These are phyloP conservation scores for Trypanosoma vivax DNA, from an alignment of 208 protist genomes.

Conservation along the genomic window DNA sequence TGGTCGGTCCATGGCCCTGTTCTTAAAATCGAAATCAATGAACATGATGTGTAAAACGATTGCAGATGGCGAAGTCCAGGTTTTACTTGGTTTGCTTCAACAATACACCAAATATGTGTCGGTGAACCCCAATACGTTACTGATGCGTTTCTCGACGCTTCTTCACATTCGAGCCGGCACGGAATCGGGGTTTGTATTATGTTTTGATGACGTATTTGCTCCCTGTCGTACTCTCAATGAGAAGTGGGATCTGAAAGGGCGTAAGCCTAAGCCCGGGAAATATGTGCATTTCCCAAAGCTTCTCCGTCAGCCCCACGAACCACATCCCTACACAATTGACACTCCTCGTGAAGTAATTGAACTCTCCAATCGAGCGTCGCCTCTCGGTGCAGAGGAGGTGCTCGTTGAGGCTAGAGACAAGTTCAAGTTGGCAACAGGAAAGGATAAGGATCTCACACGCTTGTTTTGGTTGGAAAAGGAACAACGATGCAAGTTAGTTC, in stretches of 20 bases:
- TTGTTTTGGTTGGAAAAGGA: conserved; percentile 60
- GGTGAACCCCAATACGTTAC: conserved; percentile 38
- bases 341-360: conserved; percentile 16
- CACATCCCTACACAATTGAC: conserved; percentile 37
- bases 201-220: conserved; percentile 72
- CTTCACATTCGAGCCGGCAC: conserved; percentile 33
- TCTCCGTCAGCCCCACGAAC: conserved; percentile 44
- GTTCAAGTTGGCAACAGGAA: conserved; percentile 36
- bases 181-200: conserved; percentile 68
- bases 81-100: conserved; percentile 45
- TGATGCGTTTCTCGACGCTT: conserved; percentile 81
- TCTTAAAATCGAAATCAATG: conserved; percentile 74
- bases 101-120: conserved; percentile 50
- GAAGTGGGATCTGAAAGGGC: conserved; percentile 88
- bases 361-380: neutral
- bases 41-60: conserved; percentile 83
- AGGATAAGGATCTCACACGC: conserved; percentile 82
- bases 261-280: conserved; percentile 77
- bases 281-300: conserved; percentile 52
- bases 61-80: conserved; percentile 50
- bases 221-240: conserved; percentile 51
- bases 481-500: conserved; percentile 35
- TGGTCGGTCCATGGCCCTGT: conserved; percentile 77
- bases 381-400: conserved; percentile 5
- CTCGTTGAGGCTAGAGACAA: conserved; percentile 32